Base-by-base conservation (phyloP, 208 protist species). In the Acanthamoeba castellanii region DNA sequence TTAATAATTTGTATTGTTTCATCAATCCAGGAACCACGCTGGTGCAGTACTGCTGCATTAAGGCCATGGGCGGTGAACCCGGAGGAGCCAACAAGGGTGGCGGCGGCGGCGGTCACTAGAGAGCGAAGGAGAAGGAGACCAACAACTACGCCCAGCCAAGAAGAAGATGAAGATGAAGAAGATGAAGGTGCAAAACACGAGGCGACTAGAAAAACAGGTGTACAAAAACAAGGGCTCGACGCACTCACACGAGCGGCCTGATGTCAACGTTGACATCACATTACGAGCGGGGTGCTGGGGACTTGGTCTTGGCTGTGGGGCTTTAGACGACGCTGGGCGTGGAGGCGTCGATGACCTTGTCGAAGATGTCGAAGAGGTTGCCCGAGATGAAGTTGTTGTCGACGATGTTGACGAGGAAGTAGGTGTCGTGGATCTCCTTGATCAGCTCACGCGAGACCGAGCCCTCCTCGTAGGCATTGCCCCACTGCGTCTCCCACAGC, bases 381-480 rank as follows among this genome's bases (percentile, higher is more conserved):
- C 97, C 97, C 66, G 64, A 76, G 57, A 98, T 82, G 76, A 95
- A 98, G 81, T 98, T 96, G 85, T 98, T 98, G 85, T 98, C 97
- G 5, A 98, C 97, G 9, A 98, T 95, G 42, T 96, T 97, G 45
- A 98, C 94, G 4, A 98, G 95, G 70, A 94, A 97, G 89, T 96
- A 98, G 3, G 25, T 85, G 93, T 98, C 91, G 74, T 95, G 94
- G 92, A 98, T 97, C 37, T 72, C 18, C 22, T 95, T 85, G 13
- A 96, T 47, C 0, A 95, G 32, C 16, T 70, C 25, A 27, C 92
- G 66, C 18, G 76, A 95, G 3, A 27, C 27, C 18, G 95, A 96
- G 76, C 76, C 37, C 37, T 22, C 70, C 22, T 68, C 89, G 94
- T 98, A 98, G 27, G 95, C 27, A 1, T 30, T 32, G 16, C 57